Conservation (phyloP, 805 yeast species). For the Pichia insulana region DNA sequence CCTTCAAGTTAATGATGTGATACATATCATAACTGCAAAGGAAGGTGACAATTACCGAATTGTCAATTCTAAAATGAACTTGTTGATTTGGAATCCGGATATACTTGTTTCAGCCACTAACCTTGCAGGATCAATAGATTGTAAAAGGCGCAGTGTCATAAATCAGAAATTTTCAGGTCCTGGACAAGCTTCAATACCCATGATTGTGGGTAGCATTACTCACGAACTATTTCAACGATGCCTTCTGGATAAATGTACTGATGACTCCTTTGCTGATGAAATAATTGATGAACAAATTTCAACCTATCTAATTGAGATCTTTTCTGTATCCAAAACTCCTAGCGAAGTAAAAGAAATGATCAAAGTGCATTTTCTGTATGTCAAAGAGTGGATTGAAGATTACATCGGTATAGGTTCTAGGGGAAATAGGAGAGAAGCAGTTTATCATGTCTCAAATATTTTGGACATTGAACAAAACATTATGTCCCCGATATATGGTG, state of each 20-base stretch:
- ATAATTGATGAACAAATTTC: conserved; percentile 26
- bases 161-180: conserved; percentile 48
- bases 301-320: conserved; percentile 32
- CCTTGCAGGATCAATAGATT: conserved; percentile 65
- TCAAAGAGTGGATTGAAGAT: conserved; percentile 43
- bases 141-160: conserved; percentile 65
- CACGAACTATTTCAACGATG: conserved; percentile 69
- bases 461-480: conserved; percentile 85
- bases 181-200: conserved; percentile 53
- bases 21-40: conserved; percentile 47
- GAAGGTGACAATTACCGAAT: conserved; percentile 27
- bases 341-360: conserved; percentile 37
- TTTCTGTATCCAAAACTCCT: conserved; percentile 43
- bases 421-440: conserved; percentile 22
- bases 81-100: conserved; percentile 83
- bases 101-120: conserved; percentile 71
- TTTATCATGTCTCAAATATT: conserved; percentile 49
- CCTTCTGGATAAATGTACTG: conserved; percentile 31
- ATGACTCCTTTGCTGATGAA: conserved; percentile 30
- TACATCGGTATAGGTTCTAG: conserved; percentile 24
- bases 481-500: conserved; percentile 85
- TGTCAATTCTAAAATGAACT: conserved; percentile 47
- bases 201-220: conserved; percentile 74
- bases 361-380: conserved; percentile 39
- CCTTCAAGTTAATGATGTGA: conserved; percentile 42